Evolutionary conservation across 345 rosid genomes (phyloP).

Genomic region (rapeseed (Brassica napus)): DNA sequence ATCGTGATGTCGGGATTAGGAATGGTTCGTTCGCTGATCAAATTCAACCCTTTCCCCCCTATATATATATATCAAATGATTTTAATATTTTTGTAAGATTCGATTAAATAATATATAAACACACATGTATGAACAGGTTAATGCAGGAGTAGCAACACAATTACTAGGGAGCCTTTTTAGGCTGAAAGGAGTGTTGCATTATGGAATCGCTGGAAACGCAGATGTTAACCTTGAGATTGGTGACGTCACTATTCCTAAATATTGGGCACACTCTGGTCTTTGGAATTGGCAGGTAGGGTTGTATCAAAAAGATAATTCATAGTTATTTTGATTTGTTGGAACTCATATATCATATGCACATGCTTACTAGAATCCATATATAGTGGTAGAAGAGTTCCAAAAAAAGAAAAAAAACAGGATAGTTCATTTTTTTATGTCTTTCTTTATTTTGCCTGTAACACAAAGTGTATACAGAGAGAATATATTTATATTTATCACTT

Average conservation of each 20-base stretch:
- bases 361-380: too few relatives aligned
- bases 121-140: conserved; percentile 43
- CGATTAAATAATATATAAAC: background rate
- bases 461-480: conserved; percentile 27
- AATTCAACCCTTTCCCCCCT: background rate
- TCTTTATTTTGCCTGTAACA: background rate
- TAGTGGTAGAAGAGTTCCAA: background rate
- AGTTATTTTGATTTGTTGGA: background rate
- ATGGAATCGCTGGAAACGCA: conserved; percentile 80
- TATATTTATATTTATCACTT: background rate
- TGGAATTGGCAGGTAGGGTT: conserved; percentile 74
- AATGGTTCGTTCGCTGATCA: conserved; percentile 45
- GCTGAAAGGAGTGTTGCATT: conserved; percentile 68
- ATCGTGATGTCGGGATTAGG: conserved; percentile 68
- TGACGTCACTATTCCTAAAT: conserved; percentile 58
- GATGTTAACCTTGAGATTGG: conserved; percentile 59
- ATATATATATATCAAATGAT: background rate
- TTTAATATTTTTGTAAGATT: background rate
- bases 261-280: conserved; percentile 77
- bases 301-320: background rate
- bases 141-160: conserved; percentile 67
- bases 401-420: background rate
- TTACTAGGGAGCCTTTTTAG: conserved; percentile 54
- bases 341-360: too few relatives aligned
- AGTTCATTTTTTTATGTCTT: background rate